These are phyloP conservation scores for Thalassia testudinum DNA, from an alignment of 116 monocot species.

Conservation along the genomic window DNA sequence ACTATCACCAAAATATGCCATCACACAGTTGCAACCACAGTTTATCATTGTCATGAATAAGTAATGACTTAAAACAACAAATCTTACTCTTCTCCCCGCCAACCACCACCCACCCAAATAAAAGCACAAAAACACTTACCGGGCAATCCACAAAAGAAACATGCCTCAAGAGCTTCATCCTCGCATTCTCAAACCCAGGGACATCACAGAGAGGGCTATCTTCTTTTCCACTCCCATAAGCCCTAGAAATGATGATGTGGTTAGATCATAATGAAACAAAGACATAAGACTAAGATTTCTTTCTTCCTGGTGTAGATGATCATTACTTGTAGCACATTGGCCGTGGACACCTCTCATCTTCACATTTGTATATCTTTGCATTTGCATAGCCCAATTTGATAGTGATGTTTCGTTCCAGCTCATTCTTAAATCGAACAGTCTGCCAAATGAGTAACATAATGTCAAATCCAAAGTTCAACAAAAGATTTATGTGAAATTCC, in stretches of 20 bases:
- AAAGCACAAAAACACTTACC: too few relatives aligned
- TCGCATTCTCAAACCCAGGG: conserved; percentile 83
- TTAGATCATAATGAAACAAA: neutral
- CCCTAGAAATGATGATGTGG: conserved; percentile 46
- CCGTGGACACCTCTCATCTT: conserved; percentile 85
- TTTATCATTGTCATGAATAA: too few relatives aligned
- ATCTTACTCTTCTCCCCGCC: too few relatives aligned
- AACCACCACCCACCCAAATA: too few relatives aligned
- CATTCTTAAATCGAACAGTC: conserved; percentile 98
- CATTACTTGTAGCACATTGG: conserved; percentile 99
- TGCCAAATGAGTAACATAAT: conserved; percentile 18
- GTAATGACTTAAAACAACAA: too few relatives aligned
- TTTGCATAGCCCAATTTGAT: conserved; percentile 99
- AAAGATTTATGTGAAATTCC: neutral
- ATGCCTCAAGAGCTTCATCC: conserved; percentile 94
- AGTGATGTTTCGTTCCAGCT: conserved; percentile 92
- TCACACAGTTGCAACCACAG: too few relatives aligned
- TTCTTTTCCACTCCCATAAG: conserved; percentile 98
- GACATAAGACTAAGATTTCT: neutral
- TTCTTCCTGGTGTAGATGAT: too few relatives aligned
- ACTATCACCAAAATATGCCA: too few relatives aligned
- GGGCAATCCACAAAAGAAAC: conserved; percentile 98
- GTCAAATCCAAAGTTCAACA: neutral
- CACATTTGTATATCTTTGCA: conserved; percentile 99
- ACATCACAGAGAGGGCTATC: conserved; percentile 90